A percentile compares a stretch with the other conserved stretches of the same genome.
Conservation (phyloP, 1,284 basidiomycete species). For the Rhodofomes roseus region DNA sequence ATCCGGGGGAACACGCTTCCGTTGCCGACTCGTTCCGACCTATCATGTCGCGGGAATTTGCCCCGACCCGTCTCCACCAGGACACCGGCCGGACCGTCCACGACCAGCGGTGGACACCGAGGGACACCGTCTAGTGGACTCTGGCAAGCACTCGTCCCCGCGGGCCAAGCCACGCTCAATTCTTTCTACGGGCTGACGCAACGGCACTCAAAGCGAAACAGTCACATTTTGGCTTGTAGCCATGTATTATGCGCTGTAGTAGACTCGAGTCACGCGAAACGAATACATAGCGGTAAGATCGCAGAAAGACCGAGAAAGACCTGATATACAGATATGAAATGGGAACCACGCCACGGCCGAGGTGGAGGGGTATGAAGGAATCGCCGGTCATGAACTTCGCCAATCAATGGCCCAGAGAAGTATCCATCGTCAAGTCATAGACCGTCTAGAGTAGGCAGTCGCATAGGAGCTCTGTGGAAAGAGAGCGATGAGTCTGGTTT, state of each 20-base stretch:
- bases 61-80: not conserved
- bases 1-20: conserved; percentile 22
- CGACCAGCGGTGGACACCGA: not conserved
- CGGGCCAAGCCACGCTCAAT: not conserved
- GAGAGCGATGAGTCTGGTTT: conserved; percentile 11
- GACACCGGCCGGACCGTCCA: not conserved
- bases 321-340: conserved; percentile 4
- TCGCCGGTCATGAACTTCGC: not conserved
- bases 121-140: no score
- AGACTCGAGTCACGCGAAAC: no score
- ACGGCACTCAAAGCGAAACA: no score
- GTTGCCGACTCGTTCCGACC: conserved; percentile 9
- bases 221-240: not conserved
- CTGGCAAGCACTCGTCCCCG: not conserved
- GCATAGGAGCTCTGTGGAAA: conserved; percentile 56
- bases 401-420: not conserved
- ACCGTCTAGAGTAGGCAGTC: conserved; percentile 60
- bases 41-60: not conserved
- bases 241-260: conserved; percentile 1
- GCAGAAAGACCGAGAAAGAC: not conserved
- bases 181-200: not conserved
- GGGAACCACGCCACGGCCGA: not conserved
- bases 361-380: not conserved
- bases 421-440: not conserved
- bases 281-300: conserved; percentile 1